Base-by-base conservation (phyloP, 2,329 filamentous ascomycete species). In the Albifimbria verrucaria region DNA sequence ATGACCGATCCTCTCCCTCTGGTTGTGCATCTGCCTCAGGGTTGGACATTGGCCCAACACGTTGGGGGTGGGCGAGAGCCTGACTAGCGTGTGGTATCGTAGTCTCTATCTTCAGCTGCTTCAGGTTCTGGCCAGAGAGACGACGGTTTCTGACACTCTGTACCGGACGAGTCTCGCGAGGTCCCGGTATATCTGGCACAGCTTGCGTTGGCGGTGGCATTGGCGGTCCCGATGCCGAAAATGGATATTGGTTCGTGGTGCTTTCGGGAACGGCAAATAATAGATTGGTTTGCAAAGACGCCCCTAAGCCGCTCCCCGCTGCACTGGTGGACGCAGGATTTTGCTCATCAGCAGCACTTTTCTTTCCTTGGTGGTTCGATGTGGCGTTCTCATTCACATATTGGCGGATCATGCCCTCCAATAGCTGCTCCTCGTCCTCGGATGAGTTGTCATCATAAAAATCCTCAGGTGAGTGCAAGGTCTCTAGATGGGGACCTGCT, bases 41-140 rank as follows among this genome's bases (percentile, higher is more conserved):
- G 4, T 48, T 49, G 2, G 52, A 48, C 10, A 58, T 56, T 9
- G 59, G 55, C 48, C 52, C 62, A 7, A 52, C 48, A 7, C 50
- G 56, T 7, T 28, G n/a, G 17, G 9, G 18, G 3, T 17, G 23
- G 22, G 49, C 55, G 6, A 51, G 26, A 4, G 55, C 51, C 25
- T 60, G 55, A 2, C 54, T 47, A 28, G 59, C 55, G 12, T 48
- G 52, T 7, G 62, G 51, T 3, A 64, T 70, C 1, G 64, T 59
- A 0, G 92, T 97, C 69, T 97, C 90, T 52, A 97, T 97, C 72
- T 92, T 96, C 49, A 97, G 76, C 63, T 92, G 89, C 67, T 89
- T 92, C 15, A 82, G 75, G 62, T 90, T 90, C 61, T 90, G 87
- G 7, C 88, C 89, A 3, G 92, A 96, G 26, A 96, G 74, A 56